phyloP scores from a whole-genome alignment of 2,329 filamentous ascomycete genomes.

The Geoglossum cookeanum region DNA sequence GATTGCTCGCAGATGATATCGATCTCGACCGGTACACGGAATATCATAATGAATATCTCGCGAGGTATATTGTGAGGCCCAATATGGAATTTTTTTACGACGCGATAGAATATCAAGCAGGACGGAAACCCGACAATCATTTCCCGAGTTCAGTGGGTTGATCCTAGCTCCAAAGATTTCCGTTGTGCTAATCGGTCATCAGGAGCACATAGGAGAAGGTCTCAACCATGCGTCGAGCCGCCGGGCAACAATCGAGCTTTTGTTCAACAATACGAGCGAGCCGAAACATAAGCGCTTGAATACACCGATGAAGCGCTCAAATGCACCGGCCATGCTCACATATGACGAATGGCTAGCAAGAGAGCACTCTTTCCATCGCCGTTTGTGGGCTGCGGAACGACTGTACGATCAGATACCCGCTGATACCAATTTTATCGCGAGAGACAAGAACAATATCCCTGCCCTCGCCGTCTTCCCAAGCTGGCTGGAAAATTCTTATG shows the following conservation, averaged over 20 bases:
- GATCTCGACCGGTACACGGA: neutral
- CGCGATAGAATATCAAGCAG: neutral
- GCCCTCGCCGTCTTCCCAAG: neutral
- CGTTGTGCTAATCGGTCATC: neutral
- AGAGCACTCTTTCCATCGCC: neutral
- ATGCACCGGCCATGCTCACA: neutral
- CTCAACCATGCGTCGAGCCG: neutral
- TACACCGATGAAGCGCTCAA: neutral
- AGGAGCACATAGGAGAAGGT: neutral
- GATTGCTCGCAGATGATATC: neutral
- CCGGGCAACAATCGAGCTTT: neutral
- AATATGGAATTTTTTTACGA: neutral
- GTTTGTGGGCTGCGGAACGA: neutral
- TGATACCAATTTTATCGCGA: neutral
- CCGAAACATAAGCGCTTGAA: neutral
- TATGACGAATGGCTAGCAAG: neutral
- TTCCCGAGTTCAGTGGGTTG: neutral
- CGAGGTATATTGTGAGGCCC: neutral
- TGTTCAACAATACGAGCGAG: neutral
- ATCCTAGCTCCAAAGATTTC: neutral
- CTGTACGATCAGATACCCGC: neutral
- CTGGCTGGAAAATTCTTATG: neutral
- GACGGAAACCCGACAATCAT: neutral
- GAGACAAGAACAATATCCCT: neutral
- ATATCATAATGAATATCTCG: neutral